Evolutionary conservation across 2,329 filamentous ascomycete genomes (phyloP), one percentile per base, ranked within the genome.

Genomic region (Lachnum nothofagi): DNA sequence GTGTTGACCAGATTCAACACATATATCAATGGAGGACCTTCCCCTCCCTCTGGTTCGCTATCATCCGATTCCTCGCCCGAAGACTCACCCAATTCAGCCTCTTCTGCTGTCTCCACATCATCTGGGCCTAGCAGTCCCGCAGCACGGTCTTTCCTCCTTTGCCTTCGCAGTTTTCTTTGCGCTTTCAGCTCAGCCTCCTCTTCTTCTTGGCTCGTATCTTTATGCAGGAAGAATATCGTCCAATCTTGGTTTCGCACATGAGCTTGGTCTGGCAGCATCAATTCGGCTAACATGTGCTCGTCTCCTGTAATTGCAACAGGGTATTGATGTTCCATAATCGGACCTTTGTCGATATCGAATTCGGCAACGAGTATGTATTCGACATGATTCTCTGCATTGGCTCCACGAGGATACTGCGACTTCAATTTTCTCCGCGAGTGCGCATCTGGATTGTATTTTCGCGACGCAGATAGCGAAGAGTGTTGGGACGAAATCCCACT

Each of bases 151-250:
- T 70, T 75, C 56, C 73, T 74, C 51, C 72, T 73, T 54, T 72
- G 74, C 48, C 80, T 75, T 63, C 70, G 69, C 57, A 68, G 72
- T 47, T 66, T 74, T 60, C 77, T 71, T 58, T 75, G 73, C 61
- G 76, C 72, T 56, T 78, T 83, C 33, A 74, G 74, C 59, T 88
- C 85, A 48, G 83, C 79, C 24, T 90, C 86, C 52, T 95, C 91
- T 49, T 91, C 87, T 51, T 88, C 85, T 43, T 85, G 82, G 52
- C 82, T 91, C 3, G 85, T 88, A 67, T 98, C 93, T 67, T 97
- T 97, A 72, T 98, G 93, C 48, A 98, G 68, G 66, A 98, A 98
- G 73, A 98, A 98, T 47, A 97, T 95, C 35, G 93, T 98, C 93
- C 93, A 98, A 67, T 98, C 93, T 70, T 97, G 91, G 63, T 87